Conservation (phyloP, 208 protist species). For the Crithidia brevicula region DNA sequence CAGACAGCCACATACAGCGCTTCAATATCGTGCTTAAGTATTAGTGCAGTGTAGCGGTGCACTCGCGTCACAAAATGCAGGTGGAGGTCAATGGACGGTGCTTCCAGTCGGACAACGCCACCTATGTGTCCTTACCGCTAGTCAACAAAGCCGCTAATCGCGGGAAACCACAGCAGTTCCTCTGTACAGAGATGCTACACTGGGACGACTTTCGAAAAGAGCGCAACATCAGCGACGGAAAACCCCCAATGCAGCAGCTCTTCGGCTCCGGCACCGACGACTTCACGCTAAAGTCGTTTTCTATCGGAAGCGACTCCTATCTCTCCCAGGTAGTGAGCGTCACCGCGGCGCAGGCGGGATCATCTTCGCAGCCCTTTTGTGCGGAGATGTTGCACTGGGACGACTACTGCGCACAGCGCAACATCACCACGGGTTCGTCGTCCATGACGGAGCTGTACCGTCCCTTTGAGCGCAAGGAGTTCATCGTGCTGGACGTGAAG, state of each 20-base stretch:
- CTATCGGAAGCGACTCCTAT: conserved; percentile 11
- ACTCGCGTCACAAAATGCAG: conserved; percentile 12
- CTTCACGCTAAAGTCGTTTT: conserved; percentile 10
- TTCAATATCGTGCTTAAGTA: too few relatives aligned
- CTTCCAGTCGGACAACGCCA: conserved; percentile 21
- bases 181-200: conserved; percentile 78
- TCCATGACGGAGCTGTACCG: conserved; percentile 37
- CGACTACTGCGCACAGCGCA: conserved; percentile 44
- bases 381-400: conserved; percentile 85
- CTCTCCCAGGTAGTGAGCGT: conserved; percentile 24
- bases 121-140: conserved; percentile 24
- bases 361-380: conserved; percentile 41
- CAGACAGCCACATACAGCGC: too few relatives aligned
- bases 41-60: too few relatives aligned
- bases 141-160: conserved; percentile 22
- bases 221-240: conserved; percentile 54
- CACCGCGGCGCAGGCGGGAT: conserved; percentile 18
- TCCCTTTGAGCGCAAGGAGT: conserved; percentile 17
- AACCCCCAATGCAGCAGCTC: conserved; percentile 44
- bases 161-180: conserved; percentile 23
- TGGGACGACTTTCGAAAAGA: conserved; percentile 70
- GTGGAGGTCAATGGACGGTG: conserved; percentile 27
- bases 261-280: conserved; percentile 26
- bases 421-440: conserved; percentile 25
- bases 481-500: conserved; percentile 24